phyloP scores from a whole-genome alignment of 2,329 filamentous ascomycete genomes.

The Alternaria panax region DNA sequence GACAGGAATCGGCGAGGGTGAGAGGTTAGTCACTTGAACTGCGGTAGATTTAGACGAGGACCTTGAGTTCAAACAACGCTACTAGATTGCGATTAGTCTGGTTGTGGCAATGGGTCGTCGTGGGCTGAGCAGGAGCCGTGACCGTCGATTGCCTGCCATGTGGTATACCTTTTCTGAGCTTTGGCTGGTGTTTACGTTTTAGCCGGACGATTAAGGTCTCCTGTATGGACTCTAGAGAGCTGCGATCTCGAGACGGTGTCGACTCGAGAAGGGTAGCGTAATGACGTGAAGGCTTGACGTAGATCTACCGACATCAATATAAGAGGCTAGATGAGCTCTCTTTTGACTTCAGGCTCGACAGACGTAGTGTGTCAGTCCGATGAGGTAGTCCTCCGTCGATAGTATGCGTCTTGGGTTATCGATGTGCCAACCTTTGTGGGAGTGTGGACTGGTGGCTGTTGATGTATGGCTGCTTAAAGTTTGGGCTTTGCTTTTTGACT shows the following conservation, averaged over 20 bases:
- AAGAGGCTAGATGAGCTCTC: constrained; percentile 38
- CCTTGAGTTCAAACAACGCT: constrained; percentile 46
- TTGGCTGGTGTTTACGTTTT: constrained; percentile 44
- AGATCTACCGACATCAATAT: constrained; percentile 67
- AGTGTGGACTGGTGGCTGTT: constrained; percentile 27
- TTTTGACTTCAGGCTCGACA: constrained; percentile 29
- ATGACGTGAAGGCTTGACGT: constrained; percentile 61
- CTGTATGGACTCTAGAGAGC: constrained; percentile 64
- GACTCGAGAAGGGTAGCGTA: constrained; percentile 64
- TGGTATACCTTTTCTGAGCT: constrained; percentile 49
- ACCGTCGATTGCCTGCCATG: constrained; percentile 43
- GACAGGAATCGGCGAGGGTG: constrained; percentile 26
- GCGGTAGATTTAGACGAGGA: constrained; percentile 29
- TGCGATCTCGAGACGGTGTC: constrained; percentile 64
- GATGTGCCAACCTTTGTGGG: constrained; percentile 26
- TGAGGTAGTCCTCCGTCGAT: constrained; percentile 29
- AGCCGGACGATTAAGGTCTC: constrained; percentile 58
- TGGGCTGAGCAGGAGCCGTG: constrained; percentile 40
- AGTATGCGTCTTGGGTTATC: constrained; percentile 28
- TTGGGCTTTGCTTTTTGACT: constrained; percentile 37
- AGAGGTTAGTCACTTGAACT: constrained; percentile 45
- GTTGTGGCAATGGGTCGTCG: constrained; percentile 30
- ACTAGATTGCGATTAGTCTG: constrained; percentile 46
- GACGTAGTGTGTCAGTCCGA: constrained; percentile 21
- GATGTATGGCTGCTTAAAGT: constrained; percentile 32